Evolutionary conservation across 2,329 filamentous ascomycete species (phyloP).

Genomic region (Ophiocordyceps unilateralis): DNA sequence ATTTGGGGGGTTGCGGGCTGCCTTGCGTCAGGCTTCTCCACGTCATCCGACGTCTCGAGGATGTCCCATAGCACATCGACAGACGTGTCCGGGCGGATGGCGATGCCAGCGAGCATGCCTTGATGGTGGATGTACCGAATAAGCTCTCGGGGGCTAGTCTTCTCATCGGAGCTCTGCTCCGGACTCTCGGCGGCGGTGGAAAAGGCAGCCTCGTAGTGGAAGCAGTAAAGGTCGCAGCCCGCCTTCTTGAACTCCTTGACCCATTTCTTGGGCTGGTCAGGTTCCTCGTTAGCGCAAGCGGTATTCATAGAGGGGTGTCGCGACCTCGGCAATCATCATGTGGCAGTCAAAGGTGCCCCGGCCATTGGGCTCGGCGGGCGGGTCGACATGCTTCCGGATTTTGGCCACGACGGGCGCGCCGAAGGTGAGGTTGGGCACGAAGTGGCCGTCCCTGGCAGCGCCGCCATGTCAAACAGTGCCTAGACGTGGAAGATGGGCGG

Average conservation of each 20-base stretch:
- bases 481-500: neutral
- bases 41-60: slow-evolving; percentile 51
- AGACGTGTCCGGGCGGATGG: slow-evolving; percentile 81
- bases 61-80: slow-evolving; percentile 90
- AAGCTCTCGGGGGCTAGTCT: slow-evolving; percentile 69
- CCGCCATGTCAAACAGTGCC: neutral
- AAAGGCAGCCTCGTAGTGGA: slow-evolving; percentile 94
- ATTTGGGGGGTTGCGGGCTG: neutral
- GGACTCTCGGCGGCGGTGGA: slow-evolving; percentile 74
- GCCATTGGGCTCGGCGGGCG: slow-evolving; percentile 49
- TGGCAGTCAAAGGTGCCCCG: slow-evolving; percentile 97
- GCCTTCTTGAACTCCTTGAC: slow-evolving; percentile 87
- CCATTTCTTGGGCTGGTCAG: slow-evolving; percentile 79
- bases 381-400: slow-evolving; percentile 72
- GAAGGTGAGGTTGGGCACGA: slow-evolving; percentile 97
- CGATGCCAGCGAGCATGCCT: slow-evolving; percentile 82
- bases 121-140: slow-evolving; percentile 80
- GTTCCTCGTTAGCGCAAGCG: neutral
- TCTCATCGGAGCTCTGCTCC: slow-evolving; percentile 46
- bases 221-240: slow-evolving; percentile 97
- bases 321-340: slow-evolving; percentile 97
- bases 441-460: slow-evolving; percentile 76
- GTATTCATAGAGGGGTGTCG: neutral
- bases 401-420: slow-evolving; percentile 89
- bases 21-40: slow-evolving; percentile 78